Conservation (phyloP, 192 early-diverging fungal species). For the Dissophora globulifera region DNA sequence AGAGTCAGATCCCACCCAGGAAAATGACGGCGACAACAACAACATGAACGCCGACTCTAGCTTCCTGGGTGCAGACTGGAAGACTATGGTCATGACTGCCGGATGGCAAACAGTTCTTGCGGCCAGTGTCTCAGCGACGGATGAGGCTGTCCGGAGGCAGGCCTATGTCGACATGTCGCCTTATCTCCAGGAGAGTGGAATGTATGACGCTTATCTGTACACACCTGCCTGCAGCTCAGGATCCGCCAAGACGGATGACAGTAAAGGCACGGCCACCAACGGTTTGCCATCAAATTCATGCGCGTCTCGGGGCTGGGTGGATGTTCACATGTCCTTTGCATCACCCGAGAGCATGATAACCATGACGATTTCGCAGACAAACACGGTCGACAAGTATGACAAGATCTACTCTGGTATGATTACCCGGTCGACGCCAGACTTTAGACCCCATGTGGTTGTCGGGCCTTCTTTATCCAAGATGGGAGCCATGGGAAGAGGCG, state of each 20-base stretch:
- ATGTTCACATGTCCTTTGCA: conserved; percentile 45
- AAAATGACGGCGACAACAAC: not conserved
- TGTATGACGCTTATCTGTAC: conserved; percentile 65
- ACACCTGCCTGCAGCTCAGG: conserved; percentile 61
- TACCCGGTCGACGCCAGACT: conserved; percentile 55
- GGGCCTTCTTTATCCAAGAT: conserved; percentile 22
- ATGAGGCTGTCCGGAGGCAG: conserved; percentile 1
- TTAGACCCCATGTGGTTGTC: conserved; percentile 62
- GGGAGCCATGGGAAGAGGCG: conserved; percentile 7
- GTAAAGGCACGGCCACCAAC: not conserved
- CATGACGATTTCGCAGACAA: conserved; percentile 58
- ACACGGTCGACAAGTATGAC: conserved; percentile 52
- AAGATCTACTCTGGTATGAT: conserved; percentile 62
- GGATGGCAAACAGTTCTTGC: conserved; percentile 45
- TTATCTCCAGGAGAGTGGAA: conserved; percentile 68
- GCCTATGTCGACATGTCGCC: conserved; percentile 57
- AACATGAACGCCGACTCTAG: conserved; percentile 20
- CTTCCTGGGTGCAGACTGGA: conserved; percentile 40
- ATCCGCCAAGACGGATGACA: not conserved
- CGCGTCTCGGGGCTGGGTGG: conserved; percentile 23
- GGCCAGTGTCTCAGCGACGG: conserved; percentile 15
- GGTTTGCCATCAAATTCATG: conserved; percentile 26
- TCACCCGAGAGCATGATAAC: conserved; percentile 34
- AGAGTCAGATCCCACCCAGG: not conserved
- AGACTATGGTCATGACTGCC: conserved; percentile 12